Percentiles rank a stretch among this genome's conserved stretches.
These are phyloP conservation scores for Penicillium corylophilum DNA, from an alignment of 2,329 filamentous ascomycete species.

Conservation along the genomic window DNA sequence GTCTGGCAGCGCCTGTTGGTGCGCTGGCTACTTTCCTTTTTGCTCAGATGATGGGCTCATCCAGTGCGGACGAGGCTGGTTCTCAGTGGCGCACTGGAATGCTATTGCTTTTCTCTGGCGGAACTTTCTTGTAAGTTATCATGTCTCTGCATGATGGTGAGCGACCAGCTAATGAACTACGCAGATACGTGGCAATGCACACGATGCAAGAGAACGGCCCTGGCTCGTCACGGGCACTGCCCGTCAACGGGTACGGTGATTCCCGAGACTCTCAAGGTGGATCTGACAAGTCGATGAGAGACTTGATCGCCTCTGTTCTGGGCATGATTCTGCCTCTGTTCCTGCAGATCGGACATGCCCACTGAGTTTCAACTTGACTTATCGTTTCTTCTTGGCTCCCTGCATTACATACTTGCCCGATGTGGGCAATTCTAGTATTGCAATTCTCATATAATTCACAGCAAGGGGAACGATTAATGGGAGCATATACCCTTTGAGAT, in stretches of 20 bases:
- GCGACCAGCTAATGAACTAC: constrained; percentile 13
- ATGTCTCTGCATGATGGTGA: background rate
- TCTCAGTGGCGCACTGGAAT: constrained; percentile 89
- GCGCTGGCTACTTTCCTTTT: constrained; percentile 80
- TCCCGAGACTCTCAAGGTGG: constrained; percentile 34
- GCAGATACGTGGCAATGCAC: constrained; percentile 95
- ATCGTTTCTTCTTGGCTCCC: background rate
- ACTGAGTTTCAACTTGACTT: constrained; percentile 26
- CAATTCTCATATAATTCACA: constrained; percentile 1
- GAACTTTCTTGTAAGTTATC: constrained; percentile 81
- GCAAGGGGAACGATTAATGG: constrained; percentile 12
- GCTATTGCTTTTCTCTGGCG: constrained; percentile 88
- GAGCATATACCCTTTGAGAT: constrained; percentile 21
- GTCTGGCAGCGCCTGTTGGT: constrained; percentile 82
- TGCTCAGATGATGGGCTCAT: constrained; percentile 66
- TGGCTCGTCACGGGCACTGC: constrained; percentile 32
- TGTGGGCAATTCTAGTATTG: background rate
- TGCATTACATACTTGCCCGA: background rate
- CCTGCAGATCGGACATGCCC: constrained; percentile 49
- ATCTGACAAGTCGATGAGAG: constrained; percentile 44
- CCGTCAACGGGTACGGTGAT: constrained; percentile 45
- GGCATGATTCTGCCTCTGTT: constrained; percentile 50
- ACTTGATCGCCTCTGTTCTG: constrained; percentile 47
- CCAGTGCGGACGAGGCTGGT: constrained; percentile 53
- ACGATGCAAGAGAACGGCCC: constrained; percentile 78